A percentile compares a stretch with the other conserved stretches of the same genome.
Evolutionary conservation across 2,329 filamentous ascomycete genomes (phyloP).

Genomic region (Epichloe hybrida): DNA sequence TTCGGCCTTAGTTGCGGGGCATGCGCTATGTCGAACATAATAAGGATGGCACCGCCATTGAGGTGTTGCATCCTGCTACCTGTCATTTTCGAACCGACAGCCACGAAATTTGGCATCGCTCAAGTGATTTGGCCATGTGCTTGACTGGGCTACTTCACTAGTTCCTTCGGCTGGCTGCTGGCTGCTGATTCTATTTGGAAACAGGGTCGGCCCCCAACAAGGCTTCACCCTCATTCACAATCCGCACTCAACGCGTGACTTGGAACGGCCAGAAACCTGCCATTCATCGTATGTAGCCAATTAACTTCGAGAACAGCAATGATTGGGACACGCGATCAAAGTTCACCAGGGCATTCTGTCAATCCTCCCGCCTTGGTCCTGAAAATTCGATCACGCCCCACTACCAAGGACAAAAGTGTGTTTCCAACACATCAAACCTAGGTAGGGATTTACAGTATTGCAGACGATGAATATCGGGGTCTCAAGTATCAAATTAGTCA

Average conservation of each 20-base stretch:
- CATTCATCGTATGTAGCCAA: background rate
- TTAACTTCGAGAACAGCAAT: too few relatives aligned
- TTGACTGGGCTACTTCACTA: background rate
- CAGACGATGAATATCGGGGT: too few relatives aligned
- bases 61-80: background rate
- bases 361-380: too few relatives aligned
- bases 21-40: conserved; percentile 1
- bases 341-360: too few relatives aligned
- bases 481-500: too few relatives aligned
- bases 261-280: too few relatives aligned
- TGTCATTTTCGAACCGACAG: background rate
- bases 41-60: background rate
- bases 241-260: background rate
- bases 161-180: background rate
- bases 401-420: too few relatives aligned
- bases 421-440: too few relatives aligned
- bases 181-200: background rate
- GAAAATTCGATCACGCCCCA: too few relatives aligned
- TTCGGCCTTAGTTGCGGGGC: background rate
- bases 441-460: too few relatives aligned
- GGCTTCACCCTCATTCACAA: background rate
- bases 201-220: background rate
- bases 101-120: background rate
- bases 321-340: too few relatives aligned
- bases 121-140: background rate